Evolutionary conservation across 208 protist species (phyloP).

Genomic region (Lotmaria passim): DNA sequence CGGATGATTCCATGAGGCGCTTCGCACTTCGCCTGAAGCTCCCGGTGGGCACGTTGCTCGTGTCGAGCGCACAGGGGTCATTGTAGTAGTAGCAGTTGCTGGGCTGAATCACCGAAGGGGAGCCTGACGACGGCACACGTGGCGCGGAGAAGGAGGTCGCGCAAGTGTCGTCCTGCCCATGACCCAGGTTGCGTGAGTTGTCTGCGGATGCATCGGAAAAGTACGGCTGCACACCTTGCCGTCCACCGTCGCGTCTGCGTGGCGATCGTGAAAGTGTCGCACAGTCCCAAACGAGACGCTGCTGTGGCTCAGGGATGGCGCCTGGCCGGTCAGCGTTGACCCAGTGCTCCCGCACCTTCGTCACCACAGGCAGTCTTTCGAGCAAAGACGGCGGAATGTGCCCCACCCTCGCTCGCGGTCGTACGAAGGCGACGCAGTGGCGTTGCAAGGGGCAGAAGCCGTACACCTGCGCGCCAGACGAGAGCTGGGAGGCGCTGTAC

Average conservation of each 20-base stretch:
- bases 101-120: conserved; percentile 11
- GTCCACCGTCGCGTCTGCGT: neutral
- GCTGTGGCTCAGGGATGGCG: conserved; percentile 29
- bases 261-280: neutral
- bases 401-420: neutral
- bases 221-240: neutral
- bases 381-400: neutral
- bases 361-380: neutral
- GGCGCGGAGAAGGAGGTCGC: neutral
- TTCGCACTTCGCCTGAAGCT: neutral
- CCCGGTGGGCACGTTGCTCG: neutral
- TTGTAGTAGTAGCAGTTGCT: conserved; percentile 1
- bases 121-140: conserved; percentile 1
- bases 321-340: conserved; percentile 13
- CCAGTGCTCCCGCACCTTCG: conserved; percentile 10
- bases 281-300: conserved; percentile 30
- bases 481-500: conserved; percentile 64
- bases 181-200: conserved; percentile 4
- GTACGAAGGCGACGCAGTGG: neutral
- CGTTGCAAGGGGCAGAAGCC: conserved; percentile 41
- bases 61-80: neutral
- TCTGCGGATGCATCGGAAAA: neutral
- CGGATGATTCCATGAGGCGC: neutral
- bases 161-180: neutral
- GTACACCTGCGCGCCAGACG: conserved; percentile 60